Evolutionary conservation across 1,284 basidiomycete species (phyloP).

Genomic region (Ustilago loliicola): DNA sequence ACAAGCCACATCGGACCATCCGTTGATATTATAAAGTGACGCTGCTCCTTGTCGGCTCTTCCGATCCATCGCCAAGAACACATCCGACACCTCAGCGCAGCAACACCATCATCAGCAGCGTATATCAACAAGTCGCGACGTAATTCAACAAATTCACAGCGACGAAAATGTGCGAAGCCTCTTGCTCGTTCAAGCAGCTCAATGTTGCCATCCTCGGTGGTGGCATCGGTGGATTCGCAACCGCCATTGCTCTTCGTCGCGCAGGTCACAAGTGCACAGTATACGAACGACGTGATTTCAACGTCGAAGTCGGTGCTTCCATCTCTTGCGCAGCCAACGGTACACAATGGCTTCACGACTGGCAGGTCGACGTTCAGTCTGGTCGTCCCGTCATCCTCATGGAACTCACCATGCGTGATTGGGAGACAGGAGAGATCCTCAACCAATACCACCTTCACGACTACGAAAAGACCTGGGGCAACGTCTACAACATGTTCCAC

Average conservation of each 20-base stretch:
- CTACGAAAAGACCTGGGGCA: slow-evolving; percentile 54
- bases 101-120: neutral
- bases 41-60: neutral
- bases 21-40: slow-evolving; percentile 7
- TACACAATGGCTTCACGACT: slow-evolving; percentile 52
- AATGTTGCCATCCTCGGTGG: slow-evolving; percentile 51
- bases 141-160: slow-evolving; percentile 1
- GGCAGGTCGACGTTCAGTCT: slow-evolving; percentile 41
- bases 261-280: slow-evolving; percentile 53
- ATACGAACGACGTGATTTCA: slow-evolving; percentile 49
- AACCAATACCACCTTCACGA: slow-evolving; percentile 52
- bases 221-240: slow-evolving; percentile 48
- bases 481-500: slow-evolving; percentile 69
- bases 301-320: slow-evolving; percentile 52
- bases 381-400: slow-evolving; percentile 52
- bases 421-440: slow-evolving; percentile 49
- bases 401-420: slow-evolving; percentile 55
- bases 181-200: slow-evolving; percentile 45
- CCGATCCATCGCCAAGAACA: neutral
- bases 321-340: slow-evolving; percentile 56
- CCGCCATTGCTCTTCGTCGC: slow-evolving; percentile 43
- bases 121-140: too few relatives aligned
- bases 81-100: neutral
- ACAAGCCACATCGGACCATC: neutral
- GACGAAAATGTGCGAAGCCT: slow-evolving; percentile 26